Conservation (phyloP, 139 green algal species). For the Zygnema cylindricum region DNA sequence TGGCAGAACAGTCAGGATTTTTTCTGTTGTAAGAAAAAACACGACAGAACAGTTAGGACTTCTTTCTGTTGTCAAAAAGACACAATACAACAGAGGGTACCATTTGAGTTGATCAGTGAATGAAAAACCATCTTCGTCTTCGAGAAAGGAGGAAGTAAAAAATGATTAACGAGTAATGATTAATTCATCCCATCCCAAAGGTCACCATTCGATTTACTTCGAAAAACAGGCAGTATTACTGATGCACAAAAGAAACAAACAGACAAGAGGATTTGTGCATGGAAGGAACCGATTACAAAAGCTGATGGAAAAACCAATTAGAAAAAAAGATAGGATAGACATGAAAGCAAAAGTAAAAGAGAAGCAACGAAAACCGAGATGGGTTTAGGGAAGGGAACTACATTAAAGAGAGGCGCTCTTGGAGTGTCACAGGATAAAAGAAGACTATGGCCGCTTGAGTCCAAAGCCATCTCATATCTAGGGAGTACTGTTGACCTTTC, state of each 20-base stretch:
- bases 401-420: background rate
- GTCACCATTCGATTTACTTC: background rate
- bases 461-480: conserved; percentile 14
- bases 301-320: background rate
- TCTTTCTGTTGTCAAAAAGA: too few relatives aligned
- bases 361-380: background rate
- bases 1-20: background rate
- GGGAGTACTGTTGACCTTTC: background rate
- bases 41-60: background rate
- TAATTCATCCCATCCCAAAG: background rate
- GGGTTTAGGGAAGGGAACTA: background rate
- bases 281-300: background rate
- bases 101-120: too few relatives aligned
- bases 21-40: background rate
- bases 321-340: background rate
- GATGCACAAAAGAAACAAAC: background rate
- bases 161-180: background rate
- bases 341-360: background rate
- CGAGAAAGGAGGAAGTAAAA: background rate
- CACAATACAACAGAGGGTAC: too few relatives aligned
- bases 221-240: background rate
- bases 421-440: conserved; percentile 15
- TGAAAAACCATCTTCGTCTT: too few relatives aligned
- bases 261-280: background rate
- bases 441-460: conserved; percentile 1